These are phyloP conservation scores for Kwoniella sp. DNA, from an alignment of 768 basidiomycete species.

Conservation along the genomic window DNA sequence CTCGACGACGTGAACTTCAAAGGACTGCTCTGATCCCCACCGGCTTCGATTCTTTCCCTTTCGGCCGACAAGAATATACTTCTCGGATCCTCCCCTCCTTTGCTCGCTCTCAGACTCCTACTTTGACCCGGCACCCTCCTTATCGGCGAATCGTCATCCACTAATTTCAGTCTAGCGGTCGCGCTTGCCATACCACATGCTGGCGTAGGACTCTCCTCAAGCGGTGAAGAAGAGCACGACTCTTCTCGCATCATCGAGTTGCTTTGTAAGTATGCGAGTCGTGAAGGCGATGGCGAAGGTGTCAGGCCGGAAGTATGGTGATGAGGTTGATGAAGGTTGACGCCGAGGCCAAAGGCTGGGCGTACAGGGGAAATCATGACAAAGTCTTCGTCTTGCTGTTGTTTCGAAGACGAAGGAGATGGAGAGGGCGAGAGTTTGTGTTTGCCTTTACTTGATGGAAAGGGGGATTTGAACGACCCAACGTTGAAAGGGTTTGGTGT, in stretches of 20 bases:
- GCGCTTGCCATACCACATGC: constrained; percentile 46
- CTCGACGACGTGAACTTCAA: constrained; percentile 32
- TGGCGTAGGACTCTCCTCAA: constrained; percentile 46
- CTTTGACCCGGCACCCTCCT: constrained; percentile 43
- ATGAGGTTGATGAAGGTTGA: constrained; percentile 2
- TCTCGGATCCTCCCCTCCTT: constrained; percentile 10
- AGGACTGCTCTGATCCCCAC: constrained; percentile 30
- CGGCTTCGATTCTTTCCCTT: constrained; percentile 1
- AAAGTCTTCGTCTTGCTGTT: constrained; percentile 43
- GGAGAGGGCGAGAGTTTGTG: constrained; percentile 48
- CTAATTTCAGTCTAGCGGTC: constrained; percentile 40
- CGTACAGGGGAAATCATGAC: constrained; percentile 50
- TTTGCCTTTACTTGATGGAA: constrained; percentile 41
- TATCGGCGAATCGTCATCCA: constrained; percentile 47
- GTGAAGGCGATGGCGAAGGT: constrained; percentile 19
- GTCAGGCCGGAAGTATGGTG: constrained; percentile 4
- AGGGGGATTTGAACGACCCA: constrained; percentile 28
- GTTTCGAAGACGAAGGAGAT: constrained; percentile 36
- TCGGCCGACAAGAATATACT: constrained; percentile 21
- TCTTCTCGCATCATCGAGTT: constrained; percentile 19
- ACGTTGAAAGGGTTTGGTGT: constrained; percentile 34
- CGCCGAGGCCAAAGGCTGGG: constrained; percentile 21
- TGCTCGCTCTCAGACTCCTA: constrained; percentile 29
- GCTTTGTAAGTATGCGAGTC: constrained; percentile 17
- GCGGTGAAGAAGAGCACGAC: constrained; percentile 29